Evolutionary conservation across 306 rosid genomes (phyloP), one percentile per base, ranked within the genome.

Genomic region (Dryas octopetala): DNA sequence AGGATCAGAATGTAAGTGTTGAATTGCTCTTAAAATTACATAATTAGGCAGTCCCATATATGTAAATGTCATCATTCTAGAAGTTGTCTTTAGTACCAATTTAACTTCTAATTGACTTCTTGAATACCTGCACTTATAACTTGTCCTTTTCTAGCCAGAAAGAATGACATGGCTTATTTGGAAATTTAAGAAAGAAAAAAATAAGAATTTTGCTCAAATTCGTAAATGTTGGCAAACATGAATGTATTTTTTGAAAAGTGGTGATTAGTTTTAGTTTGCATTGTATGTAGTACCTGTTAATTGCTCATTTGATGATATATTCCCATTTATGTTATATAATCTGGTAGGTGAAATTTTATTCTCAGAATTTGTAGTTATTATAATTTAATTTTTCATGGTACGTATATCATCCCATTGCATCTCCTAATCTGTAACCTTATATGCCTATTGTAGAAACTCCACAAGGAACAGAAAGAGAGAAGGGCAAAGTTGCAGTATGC

Each of bases 381-480:
- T 47, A 46, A 14, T 28, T 49, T 12, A 48, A 23, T 9, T 32
- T 13, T 28, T 28, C 1, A 32, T 11, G 9, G 44, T 12, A 6
- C 8, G 10, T 55, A 17, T 55, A 23, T 67, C 11, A 47, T 23
- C 17, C 52, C 41, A 14, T 66, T 48, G 43, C 52, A 43, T 64
- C 32, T 28, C 1, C 19, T 38, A 38, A 62, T 32, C 14, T 65
- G 19, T 65, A n/a, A 46, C 43, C 1, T 54, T 66, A 4, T 19
- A 28, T 47, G n/a, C 55, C 41, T 47, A 12, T 17, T 23, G 41
- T 51, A 69, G 74, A 70, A 52, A 70, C 61, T 32, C 50, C 74
- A 70, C 44, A 38, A 28, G 47, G 74, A 70, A 44, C 74, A 70
- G 74, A 15, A 70, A 70, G 50, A 52, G 49, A 70, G 49, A 52